Evolutionary conservation across 176 grass and related monocot genomes (phyloP).

Genomic region (Ensete ventricosum): DNA sequence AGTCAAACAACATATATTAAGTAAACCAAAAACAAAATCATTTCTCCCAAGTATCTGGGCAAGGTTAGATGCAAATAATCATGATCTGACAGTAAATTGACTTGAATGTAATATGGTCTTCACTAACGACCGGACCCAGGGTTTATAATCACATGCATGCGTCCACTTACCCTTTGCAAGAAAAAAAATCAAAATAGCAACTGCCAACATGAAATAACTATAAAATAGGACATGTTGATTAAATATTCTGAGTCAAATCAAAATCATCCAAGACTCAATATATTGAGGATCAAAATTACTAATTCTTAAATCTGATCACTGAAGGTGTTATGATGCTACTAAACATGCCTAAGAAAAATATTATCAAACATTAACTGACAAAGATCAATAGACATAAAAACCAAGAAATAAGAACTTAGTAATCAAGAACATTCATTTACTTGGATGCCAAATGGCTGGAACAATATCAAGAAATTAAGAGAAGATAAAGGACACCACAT

Average conservation of each 20-base stretch:
- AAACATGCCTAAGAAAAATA: too few species aligned
- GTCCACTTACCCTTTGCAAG: too few species aligned
- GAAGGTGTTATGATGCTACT: background rate
- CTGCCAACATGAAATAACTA: too few species aligned
- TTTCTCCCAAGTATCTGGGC: background rate
- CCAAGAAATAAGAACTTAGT: background rate
- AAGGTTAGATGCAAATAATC: background rate
- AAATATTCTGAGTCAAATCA: too few species aligned
- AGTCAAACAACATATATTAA: background rate
- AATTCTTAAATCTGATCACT: background rate
- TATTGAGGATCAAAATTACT: background rate
- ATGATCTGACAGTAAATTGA: background rate
- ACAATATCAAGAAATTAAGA: background rate
- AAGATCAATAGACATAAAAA: background rate
- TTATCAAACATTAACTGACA: too few species aligned
- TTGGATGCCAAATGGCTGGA: background rate
- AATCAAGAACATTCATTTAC: background rate
- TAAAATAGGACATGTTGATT: too few species aligned
- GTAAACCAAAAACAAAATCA: background rate
- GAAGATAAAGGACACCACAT: background rate
- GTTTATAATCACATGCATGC: background rate
- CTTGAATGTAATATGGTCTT: background rate
- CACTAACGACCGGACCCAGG: background rate
- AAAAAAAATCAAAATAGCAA: too few species aligned
- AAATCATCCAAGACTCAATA: background rate